These are phyloP conservation scores for Vachellia pachyceras DNA, from an alignment of 306 rosid species.

Conservation along the genomic window DNA sequence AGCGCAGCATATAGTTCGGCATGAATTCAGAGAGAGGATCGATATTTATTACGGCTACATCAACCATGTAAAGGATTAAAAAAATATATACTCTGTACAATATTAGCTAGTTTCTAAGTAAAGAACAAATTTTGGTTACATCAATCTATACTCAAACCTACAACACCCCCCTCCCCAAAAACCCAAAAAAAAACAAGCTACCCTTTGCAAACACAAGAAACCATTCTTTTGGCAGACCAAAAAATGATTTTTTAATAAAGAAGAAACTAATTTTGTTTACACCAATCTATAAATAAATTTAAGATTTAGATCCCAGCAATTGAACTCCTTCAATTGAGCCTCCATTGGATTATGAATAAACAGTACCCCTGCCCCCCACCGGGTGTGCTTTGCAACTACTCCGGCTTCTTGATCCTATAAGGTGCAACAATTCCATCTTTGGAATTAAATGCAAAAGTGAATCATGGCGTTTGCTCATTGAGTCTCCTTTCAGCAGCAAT, in stretches of 20 bases:
- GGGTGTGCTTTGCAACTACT: slow-evolving; percentile 37
- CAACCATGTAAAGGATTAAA: not conserved
- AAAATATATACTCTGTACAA: slow-evolving; percentile 30
- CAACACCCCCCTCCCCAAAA: too few relatives aligned
- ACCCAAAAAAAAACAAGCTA: not conserved
- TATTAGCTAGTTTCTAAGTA: slow-evolving; percentile 25
- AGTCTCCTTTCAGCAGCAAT: slow-evolving; percentile 91
- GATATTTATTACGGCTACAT: slow-evolving; percentile 19
- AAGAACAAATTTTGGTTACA: slow-evolving; percentile 21
- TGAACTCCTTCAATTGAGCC: not conserved
- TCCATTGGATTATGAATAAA: too few relatives aligned
- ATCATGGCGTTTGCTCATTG: slow-evolving; percentile 51
- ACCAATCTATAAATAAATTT: slow-evolving; percentile 10
- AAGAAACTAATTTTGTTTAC: slow-evolving; percentile 15
- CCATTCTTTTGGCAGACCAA: not conserved
- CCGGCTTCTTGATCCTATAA: slow-evolving; percentile 26
- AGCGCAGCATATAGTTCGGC: not conserved
- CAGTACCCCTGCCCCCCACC: too few relatives aligned
- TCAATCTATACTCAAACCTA: slow-evolving; percentile 13
- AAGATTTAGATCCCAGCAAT: not conserved
- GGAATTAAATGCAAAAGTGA: slow-evolving; percentile 1
- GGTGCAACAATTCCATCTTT: slow-evolving; percentile 9
- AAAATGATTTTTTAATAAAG: slow-evolving; percentile 19
- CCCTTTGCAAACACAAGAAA: slow-evolving; percentile 15
- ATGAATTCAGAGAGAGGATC: not conserved